These are phyloP conservation scores for Nicotiana tabacum DNA, from an alignment of 257 asterid species.

Conservation along the genomic window DNA sequence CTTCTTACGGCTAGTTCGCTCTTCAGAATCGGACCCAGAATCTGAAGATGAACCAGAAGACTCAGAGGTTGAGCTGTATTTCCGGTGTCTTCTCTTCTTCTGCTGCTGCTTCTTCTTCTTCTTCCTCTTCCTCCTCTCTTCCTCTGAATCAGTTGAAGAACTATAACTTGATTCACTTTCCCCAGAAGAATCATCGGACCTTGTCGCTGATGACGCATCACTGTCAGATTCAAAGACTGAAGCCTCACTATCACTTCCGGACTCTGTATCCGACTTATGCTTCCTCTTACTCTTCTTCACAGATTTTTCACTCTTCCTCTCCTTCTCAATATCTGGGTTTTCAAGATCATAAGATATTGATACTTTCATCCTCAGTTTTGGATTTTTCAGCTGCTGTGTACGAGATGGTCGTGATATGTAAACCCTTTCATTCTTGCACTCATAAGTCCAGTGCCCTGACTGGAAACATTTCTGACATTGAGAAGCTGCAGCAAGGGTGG, in stretches of 20 bases:
- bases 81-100: slow-evolving; percentile 52
- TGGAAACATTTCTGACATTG: slow-evolving; percentile 90
- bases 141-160: slow-evolving; percentile 77
- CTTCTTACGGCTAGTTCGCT: slow-evolving; percentile 54
- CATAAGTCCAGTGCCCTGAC: slow-evolving; percentile 89
- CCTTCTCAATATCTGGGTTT: slow-evolving; percentile 43
- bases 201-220: slow-evolving; percentile 49
- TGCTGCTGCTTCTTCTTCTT: slow-evolving; percentile 49
- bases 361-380: slow-evolving; percentile 70
- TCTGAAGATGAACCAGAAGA: slow-evolving; percentile 68
- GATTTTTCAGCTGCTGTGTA: slow-evolving; percentile 79
- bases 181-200: slow-evolving; percentile 41
- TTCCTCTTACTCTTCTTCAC: slow-evolving; percentile 75
- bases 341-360: slow-evolving; percentile 62
- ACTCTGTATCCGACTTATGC: slow-evolving; percentile 56
- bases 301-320: slow-evolving; percentile 37
- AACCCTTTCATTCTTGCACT: slow-evolving; percentile 85
- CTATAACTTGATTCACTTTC: slow-evolving; percentile 54
- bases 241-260: slow-evolving; percentile 72
- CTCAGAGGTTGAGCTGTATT: slow-evolving; percentile 61
- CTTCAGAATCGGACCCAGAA: slow-evolving; percentile 82
- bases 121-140: slow-evolving; percentile 78
- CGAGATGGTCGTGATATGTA: slow-evolving; percentile 86
- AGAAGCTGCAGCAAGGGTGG: slow-evolving; percentile 44
- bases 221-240: slow-evolving; percentile 79